A percentile compares a stretch with the other conserved stretches of the same genome.
These are phyloP conservation scores for Huntiella moniliformis DNA, from an alignment of 2,329 filamentous ascomycete genomes.

Conservation along the genomic window DNA sequence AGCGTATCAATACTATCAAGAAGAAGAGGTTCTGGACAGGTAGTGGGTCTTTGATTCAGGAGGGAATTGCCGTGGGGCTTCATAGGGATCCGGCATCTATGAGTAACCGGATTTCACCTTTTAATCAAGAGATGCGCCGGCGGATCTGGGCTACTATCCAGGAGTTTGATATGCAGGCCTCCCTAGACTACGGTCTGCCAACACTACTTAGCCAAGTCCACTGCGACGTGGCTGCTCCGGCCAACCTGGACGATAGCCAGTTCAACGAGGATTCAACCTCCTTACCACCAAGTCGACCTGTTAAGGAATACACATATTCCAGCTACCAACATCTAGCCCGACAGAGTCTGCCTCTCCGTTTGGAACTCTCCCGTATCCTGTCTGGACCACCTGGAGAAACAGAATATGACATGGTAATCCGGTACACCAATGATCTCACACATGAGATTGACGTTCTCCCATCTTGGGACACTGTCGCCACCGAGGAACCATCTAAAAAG, in stretches of 20 bases:
- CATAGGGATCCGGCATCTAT: slow-evolving; percentile 40
- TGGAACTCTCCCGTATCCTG: slow-evolving; percentile 37
- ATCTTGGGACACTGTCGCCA: slow-evolving; percentile 28
- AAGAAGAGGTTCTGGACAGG: slow-evolving; percentile 46
- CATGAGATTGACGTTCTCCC: slow-evolving; percentile 42
- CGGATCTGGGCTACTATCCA: slow-evolving; percentile 42
- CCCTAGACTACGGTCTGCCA: slow-evolving; percentile 40
- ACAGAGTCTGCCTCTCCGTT: slow-evolving; percentile 34
- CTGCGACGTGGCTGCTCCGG: slow-evolving; percentile 34
- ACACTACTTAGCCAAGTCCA: slow-evolving; percentile 38
- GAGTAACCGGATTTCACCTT: slow-evolving; percentile 34
- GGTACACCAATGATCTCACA: slow-evolving; percentile 40
- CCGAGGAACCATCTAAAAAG: slow-evolving; percentile 25
- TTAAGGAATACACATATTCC: slow-evolving; percentile 36
- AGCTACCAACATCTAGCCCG: slow-evolving; percentile 40
- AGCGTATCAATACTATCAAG: slow-evolving; percentile 43
- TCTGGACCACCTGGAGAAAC: slow-evolving; percentile 35
- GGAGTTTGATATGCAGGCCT: slow-evolving; percentile 43
- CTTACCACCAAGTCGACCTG: slow-evolving; percentile 31
- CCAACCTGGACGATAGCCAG: slow-evolving; percentile 38
- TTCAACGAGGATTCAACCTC: slow-evolving; percentile 34
- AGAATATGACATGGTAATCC: slow-evolving; percentile 43
- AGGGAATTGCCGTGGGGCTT: slow-evolving; percentile 38
- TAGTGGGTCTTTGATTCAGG: slow-evolving; percentile 35
- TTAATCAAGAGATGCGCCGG: slow-evolving; percentile 42